These are phyloP conservation scores for Yamadazyma atlantica DNA, from an alignment of 1,139 yeast genomes.

Conservation along the genomic window DNA sequence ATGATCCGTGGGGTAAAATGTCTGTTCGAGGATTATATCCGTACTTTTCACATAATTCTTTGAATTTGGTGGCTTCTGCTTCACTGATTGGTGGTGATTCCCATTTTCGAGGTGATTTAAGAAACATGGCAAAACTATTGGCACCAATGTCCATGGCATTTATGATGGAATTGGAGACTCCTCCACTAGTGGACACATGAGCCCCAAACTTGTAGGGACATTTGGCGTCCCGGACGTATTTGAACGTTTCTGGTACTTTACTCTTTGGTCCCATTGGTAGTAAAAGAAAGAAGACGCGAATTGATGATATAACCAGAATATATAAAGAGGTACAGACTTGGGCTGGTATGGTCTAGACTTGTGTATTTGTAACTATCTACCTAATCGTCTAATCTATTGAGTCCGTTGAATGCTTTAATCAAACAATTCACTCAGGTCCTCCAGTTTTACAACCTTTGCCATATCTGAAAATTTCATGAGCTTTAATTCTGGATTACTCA, in stretches of 20 bases:
- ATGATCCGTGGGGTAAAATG: constrained; percentile 91
- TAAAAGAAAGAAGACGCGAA: too few relatives aligned
- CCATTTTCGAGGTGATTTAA: constrained; percentile 92
- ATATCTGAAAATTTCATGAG: constrained; percentile 13
- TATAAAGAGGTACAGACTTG: too few relatives aligned
- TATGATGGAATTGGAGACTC: constrained; percentile 70
- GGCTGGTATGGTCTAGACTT: too few relatives aligned
- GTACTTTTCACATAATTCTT: constrained; percentile 55
- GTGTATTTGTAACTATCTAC: too few relatives aligned
- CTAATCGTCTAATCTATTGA: too few relatives aligned
- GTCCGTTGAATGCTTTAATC: too few relatives aligned
- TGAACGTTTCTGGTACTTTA: constrained; percentile 9
- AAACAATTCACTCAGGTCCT: too few relatives aligned
- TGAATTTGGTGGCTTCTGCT: constrained; percentile 68
- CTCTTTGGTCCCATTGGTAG: too few relatives aligned
- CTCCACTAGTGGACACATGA: constrained; percentile 74
- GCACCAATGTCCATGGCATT: constrained; percentile 78
- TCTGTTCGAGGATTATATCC: constrained; percentile 75
- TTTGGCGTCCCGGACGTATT: constrained; percentile 21
- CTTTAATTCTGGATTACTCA: constrained; percentile 4
- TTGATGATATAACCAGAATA: too few relatives aligned
- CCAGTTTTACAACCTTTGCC: constrained; percentile 6
- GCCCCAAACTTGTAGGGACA: constrained; percentile 67
- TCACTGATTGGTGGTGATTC: constrained; percentile 71
- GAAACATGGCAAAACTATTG: constrained; percentile 85